Conservation (phyloP, 495 filamentous ascomycete genomes). For the Glutinoglossum americanum region DNA sequence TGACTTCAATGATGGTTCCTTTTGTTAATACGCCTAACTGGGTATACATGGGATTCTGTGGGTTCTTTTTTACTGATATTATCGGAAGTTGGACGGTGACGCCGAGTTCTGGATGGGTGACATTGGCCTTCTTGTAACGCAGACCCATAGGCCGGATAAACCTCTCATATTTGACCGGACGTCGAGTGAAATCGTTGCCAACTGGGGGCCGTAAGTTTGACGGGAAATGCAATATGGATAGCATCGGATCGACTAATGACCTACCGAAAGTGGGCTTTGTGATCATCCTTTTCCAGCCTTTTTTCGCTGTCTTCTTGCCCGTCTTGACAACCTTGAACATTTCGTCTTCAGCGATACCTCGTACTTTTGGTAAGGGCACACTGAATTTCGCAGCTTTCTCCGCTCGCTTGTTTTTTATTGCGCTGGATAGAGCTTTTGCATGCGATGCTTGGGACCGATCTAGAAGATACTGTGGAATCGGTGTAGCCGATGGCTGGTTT, state of each 20-base stretch:
- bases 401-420: slow-evolving; percentile 72
- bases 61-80: slow-evolving; percentile 93
- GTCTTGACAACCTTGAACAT: slow-evolving; percentile 98
- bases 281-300: slow-evolving; percentile 88
- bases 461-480: slow-evolving; percentile 72
- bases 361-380: slow-evolving; percentile 84
- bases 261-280: slow-evolving; percentile 61
- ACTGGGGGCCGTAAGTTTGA: too few relatives aligned
- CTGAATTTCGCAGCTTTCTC: slow-evolving; percentile 94
- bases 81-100: slow-evolving; percentile 91
- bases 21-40: slow-evolving; percentile 86
- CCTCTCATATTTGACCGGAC: slow-evolving; percentile 86
- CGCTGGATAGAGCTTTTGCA: slow-evolving; percentile 68
- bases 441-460: slow-evolving; percentile 68
- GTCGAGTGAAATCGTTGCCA: slow-evolving; percentile 73
- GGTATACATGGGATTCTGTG: slow-evolving; percentile 83
- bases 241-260: slow-evolving; percentile 12
- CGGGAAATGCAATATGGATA: not conserved
- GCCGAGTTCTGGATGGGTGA: slow-evolving; percentile 67
- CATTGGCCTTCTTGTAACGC: slow-evolving; percentile 86
- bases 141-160: slow-evolving; percentile 67
- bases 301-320: slow-evolving; percentile 59
- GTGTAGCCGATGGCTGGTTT: slow-evolving; percentile 44
- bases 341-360: slow-evolving; percentile 88
- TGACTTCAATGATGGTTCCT: slow-evolving; percentile 90